Percentiles rank a stretch among this genome's conserved stretches.
Evolutionary conservation across 768 basidiomycete genomes (phyloP).

Genomic region (Trametes maxima): DNA sequence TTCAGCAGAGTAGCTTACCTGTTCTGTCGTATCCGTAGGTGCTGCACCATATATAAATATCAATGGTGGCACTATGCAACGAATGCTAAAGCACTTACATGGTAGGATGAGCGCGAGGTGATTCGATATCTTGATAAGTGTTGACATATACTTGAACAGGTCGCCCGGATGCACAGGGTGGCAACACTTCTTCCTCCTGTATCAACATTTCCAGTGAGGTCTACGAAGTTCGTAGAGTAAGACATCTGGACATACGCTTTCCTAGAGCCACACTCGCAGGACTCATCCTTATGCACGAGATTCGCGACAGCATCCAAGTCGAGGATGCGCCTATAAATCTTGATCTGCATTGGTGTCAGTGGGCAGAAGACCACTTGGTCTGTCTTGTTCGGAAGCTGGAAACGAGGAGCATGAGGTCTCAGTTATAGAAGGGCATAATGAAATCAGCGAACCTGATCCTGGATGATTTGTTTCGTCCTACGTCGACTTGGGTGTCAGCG

Average conservation of each 20-base stretch:
- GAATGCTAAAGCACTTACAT: conserved; percentile 42
- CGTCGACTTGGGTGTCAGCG: background rate
- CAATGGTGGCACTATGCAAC: background rate
- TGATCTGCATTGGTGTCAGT: conserved; percentile 67
- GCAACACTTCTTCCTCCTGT: conserved; percentile 62
- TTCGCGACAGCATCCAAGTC: conserved; percentile 67
- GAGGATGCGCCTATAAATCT: conserved; percentile 74
- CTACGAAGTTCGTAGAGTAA: background rate
- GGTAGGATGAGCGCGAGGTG: conserved; percentile 88
- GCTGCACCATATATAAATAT: conserved; percentile 42
- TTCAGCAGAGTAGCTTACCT: conserved; percentile 43
- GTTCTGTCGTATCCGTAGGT: conserved; percentile 67
- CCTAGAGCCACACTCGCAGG: conserved; percentile 69
- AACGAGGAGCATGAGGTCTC: background rate
- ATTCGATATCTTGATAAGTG: conserved; percentile 88
- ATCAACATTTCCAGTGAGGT: conserved; percentile 35
- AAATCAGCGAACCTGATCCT: conserved; percentile 50
- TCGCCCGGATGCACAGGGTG: conserved; percentile 47
- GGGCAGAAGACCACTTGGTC: conserved; percentile 96
- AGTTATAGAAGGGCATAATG: background rate
- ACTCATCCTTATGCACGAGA: conserved; percentile 69
- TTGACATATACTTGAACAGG: conserved; percentile 76
- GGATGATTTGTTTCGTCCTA: conserved; percentile 78
- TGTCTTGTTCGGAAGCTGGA: conserved; percentile 80
- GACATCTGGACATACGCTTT: conserved; percentile 43